These are phyloP conservation scores for Coccomyxa sp. DNA, from an alignment of 139 green algal species.

Conservation along the genomic window DNA sequence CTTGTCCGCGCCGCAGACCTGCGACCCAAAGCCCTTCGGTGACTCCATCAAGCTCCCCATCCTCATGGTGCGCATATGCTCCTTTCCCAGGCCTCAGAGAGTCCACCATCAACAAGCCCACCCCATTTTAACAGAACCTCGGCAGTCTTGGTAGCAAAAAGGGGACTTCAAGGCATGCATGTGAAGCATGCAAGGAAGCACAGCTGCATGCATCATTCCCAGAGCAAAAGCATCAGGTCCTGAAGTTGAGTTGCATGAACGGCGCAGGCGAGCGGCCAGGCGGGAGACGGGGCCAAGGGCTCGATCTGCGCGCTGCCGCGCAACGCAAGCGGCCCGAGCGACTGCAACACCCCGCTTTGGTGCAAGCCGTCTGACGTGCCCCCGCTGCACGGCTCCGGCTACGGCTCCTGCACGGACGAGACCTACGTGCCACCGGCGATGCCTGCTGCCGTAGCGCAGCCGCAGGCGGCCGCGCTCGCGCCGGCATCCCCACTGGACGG, in stretches of 20 bases:
- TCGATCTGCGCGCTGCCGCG: neutral
- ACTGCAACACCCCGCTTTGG: neutral
- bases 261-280: neutral
- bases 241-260: neutral
- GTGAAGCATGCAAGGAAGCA: neutral
- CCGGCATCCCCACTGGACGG: neutral
- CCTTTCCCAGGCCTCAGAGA: neutral
- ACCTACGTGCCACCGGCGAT: neutral
- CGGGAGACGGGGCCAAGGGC: neutral
- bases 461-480: neutral
- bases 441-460: neutral
- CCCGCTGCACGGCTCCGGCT: conserved; percentile 1
- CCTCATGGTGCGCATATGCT: neutral
- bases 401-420: neutral
- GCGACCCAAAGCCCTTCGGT: neutral
- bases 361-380: neutral
- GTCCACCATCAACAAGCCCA: neutral
- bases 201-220: neutral
- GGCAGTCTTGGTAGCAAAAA: too few relatives aligned
- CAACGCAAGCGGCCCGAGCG: neutral
- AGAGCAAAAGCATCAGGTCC: neutral
- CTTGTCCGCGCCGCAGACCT: neutral
- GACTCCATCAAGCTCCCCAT: neutral
- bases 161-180: neutral
- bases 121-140: neutral